Evolutionary conservation across 2,329 filamentous ascomycete species (phyloP).

Genomic region (Bipolaris victoriae): DNA sequence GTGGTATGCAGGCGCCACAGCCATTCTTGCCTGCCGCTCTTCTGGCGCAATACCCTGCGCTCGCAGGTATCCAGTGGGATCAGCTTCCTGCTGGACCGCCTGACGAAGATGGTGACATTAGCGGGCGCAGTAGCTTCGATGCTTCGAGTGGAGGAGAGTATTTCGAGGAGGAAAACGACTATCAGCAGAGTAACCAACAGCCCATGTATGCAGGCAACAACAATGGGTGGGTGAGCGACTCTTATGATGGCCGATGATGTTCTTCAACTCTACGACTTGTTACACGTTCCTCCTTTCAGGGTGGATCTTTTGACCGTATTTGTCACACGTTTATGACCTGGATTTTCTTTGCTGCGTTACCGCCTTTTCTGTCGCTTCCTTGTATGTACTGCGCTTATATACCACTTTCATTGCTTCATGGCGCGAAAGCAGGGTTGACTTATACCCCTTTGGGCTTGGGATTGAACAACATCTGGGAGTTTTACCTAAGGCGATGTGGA

Average conservation of each 20-base stretch:
- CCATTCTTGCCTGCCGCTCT: conserved; percentile 79
- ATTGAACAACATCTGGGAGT: conserved; percentile 12
- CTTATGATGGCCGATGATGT: conserved; percentile 19
- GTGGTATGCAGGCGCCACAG: conserved; percentile 34
- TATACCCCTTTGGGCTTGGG: conserved; percentile 20
- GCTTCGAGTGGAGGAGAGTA: conserved; percentile 70
- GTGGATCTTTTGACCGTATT: not conserved
- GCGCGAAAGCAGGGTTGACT: conserved; percentile 14
- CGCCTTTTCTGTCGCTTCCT: not conserved
- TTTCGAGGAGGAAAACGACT: conserved; percentile 72
- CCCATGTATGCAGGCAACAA: conserved; percentile 38
- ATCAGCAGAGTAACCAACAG: conserved; percentile 32
- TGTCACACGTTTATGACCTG: conserved; percentile 17
- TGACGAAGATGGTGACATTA: conserved; percentile 68
- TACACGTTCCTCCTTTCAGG: not conserved
- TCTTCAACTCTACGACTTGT: not conserved
- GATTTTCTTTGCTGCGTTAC: not conserved
- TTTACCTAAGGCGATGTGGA: conserved; percentile 3
- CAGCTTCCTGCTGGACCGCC: conserved; percentile 68
- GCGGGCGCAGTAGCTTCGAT: conserved; percentile 81
- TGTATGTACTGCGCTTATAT: conserved; percentile 18
- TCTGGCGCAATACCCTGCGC: conserved; percentile 87
- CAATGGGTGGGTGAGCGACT: conserved; percentile 47
- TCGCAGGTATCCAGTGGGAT: conserved; percentile 89
- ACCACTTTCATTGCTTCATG: conserved; percentile 24